A percentile compares a stretch with the other conserved stretches of the same genome.
phyloP scores from a whole-genome alignment of 495 filamentous ascomycete genomes.

The Daldinia caldariorum region DNA sequence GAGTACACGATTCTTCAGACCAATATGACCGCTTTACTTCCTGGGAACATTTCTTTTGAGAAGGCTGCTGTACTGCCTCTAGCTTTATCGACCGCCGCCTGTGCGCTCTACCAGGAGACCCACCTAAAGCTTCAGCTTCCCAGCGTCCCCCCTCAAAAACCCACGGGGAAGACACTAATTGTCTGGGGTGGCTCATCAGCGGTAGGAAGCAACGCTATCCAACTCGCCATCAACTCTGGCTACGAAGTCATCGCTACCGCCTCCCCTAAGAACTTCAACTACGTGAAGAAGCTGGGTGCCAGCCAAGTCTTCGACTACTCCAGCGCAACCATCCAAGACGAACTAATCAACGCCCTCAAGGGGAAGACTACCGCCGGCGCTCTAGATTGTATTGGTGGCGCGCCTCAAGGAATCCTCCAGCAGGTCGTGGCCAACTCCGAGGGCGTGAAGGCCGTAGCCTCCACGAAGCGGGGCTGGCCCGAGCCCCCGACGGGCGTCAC shows the following conservation, averaged over 20 bases:
- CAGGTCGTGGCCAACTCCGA: slow-evolving; percentile 25
- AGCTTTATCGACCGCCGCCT: slow-evolving; percentile 58
- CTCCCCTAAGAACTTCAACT: slow-evolving; percentile 63
- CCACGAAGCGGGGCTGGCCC: slow-evolving; percentile 36
- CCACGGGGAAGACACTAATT: slow-evolving; percentile 57
- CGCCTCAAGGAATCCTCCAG: slow-evolving; percentile 33
- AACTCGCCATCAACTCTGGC: slow-evolving; percentile 67
- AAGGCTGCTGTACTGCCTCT: slow-evolving; percentile 60
- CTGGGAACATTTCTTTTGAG: slow-evolving; percentile 53
- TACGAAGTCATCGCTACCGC: slow-evolving; percentile 67
- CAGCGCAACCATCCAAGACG: slow-evolving; percentile 42
- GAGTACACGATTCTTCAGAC: slow-evolving; percentile 50
- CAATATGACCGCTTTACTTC: slow-evolving; percentile 49
- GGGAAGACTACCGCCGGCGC: slow-evolving; percentile 38
- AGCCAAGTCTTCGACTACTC: slow-evolving; percentile 68
- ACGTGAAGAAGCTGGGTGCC: slow-evolving; percentile 64
- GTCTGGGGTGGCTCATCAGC: slow-evolving; percentile 70
- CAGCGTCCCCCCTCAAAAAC: slow-evolving; percentile 38
- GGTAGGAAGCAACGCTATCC: slow-evolving; percentile 69
- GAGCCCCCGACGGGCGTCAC: slow-evolving; percentile 27
- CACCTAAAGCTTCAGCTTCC: slow-evolving; percentile 48
- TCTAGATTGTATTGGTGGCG: slow-evolving; percentile 33
- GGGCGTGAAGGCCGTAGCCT: slow-evolving; percentile 36
- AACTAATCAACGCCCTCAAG: slow-evolving; percentile 48
- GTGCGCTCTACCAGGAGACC: slow-evolving; percentile 54